phyloP scores from a whole-genome alignment of 1,284 basidiomycete genomes.

The Trichosporon sp. region DNA sequence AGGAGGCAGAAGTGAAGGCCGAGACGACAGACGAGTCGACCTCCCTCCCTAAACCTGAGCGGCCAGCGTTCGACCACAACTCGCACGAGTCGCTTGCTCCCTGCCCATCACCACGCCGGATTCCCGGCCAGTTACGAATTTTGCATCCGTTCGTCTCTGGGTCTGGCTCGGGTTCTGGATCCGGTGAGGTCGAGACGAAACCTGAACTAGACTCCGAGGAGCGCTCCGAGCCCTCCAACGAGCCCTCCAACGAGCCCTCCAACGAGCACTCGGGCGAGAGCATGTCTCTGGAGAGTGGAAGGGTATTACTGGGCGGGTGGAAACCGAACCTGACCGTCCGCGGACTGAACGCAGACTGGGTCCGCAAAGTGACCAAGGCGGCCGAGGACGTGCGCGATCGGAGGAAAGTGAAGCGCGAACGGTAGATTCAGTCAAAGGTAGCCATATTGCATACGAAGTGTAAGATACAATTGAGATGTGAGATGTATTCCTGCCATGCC shows the following conservation, averaged over 20 bases:
- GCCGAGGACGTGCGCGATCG: background rate
- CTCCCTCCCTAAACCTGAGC: background rate
- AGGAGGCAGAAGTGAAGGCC: background rate
- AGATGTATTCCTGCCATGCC: background rate
- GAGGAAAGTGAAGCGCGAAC: background rate
- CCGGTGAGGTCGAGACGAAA: background rate
- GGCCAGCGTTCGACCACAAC: background rate
- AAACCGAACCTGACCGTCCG: constrained; percentile 3
- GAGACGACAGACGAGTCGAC: background rate
- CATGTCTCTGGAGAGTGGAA: background rate
- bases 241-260: background rate
- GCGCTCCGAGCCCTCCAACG: background rate
- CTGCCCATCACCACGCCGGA: background rate
- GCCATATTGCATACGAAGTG: background rate
- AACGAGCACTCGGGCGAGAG: background rate
- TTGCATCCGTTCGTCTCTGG: background rate
- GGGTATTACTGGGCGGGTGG: background rate
- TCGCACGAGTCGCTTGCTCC: background rate
- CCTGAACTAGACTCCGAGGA: background rate
- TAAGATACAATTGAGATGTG: background rate
- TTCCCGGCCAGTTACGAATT: background rate
- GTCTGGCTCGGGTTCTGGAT: too few relatives aligned
- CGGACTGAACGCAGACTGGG: constrained; percentile 30
- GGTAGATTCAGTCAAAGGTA: background rate
- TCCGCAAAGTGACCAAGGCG: constrained; percentile 29